Percentiles rank a stretch among this genome's conserved stretches.
Conservation (phyloP, 176 grass and related monocot genomes). For the Juncus inflexus region DNA sequence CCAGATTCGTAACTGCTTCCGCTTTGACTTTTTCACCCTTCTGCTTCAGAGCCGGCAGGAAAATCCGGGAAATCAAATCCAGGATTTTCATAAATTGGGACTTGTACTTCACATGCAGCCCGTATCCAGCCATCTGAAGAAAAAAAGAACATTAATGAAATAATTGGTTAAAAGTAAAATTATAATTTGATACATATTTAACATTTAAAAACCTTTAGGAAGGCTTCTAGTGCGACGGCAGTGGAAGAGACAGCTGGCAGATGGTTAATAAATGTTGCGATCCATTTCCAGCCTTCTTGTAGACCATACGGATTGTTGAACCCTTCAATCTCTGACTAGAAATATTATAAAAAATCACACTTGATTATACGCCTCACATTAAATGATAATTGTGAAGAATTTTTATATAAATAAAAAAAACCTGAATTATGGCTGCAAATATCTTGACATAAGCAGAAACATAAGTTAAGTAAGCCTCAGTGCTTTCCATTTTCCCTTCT, state of each 20-base stretch:
- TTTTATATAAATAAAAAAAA: conserved; percentile 28
- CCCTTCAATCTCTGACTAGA: conserved; percentile 72
- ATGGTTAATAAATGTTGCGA: conserved; percentile 67
- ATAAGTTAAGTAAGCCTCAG: conserved; percentile 53
- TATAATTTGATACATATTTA: too few relatives aligned
- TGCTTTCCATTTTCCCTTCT: conserved; percentile 69
- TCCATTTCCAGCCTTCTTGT: conserved; percentile 84
- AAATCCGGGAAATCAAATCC: conserved; percentile 46
- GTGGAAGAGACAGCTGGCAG: conserved; percentile 66
- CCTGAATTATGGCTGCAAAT: conserved; percentile 90
- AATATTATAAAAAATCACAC: conserved; percentile 23
- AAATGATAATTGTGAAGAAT: not conserved
- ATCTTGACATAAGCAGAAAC: conserved; percentile 66
- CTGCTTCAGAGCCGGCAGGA: conserved; percentile 66
- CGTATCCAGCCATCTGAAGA: conserved; percentile 74
- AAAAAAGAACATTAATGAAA: not conserved
- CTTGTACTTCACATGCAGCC: conserved; percentile 60
- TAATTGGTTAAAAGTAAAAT: too few relatives aligned
- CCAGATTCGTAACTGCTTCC: conserved; percentile 46
- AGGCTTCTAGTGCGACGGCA: conserved; percentile 69
- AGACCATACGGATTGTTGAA: conserved; percentile 67
- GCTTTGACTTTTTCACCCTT: conserved; percentile 36
- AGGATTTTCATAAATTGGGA: conserved; percentile 74
- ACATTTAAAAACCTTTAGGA: conserved; percentile 51
- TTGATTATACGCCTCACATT: conserved; percentile 1